phyloP scores from a whole-genome alignment of 2,329 filamentous ascomycete species.

The Aspergillus neotritici region DNA sequence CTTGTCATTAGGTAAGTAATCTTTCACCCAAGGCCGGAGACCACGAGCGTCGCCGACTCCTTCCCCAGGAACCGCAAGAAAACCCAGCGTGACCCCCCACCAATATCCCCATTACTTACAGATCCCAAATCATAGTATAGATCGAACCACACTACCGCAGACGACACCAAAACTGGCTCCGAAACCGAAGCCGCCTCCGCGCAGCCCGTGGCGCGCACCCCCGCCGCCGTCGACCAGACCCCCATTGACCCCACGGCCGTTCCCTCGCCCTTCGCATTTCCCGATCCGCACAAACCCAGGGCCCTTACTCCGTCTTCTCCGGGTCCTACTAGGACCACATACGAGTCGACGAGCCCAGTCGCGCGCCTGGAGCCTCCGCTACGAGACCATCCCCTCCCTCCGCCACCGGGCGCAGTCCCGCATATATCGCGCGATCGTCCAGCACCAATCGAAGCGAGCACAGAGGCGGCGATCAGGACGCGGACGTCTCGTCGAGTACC shows the following conservation, averaged over 20 bases:
- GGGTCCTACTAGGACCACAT: conserved; percentile 59
- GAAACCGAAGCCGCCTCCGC: conserved; percentile 14
- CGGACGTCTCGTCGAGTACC: conserved; percentile 20
- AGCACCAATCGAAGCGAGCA: conserved; percentile 54
- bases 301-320: conserved; percentile 47
- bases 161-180: conserved; percentile 22
- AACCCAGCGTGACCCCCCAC: too few species aligned
- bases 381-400: conserved; percentile 67
- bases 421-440: conserved; percentile 68
- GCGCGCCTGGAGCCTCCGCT: conserved; percentile 63
- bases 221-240: conserved; percentile 16
- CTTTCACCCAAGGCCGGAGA: too few species aligned
- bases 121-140: background rate
- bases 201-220: conserved; percentile 16
- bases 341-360: conserved; percentile 59
- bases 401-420: conserved; percentile 67
- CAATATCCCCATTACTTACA: too few species aligned
- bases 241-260: conserved; percentile 9
- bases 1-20: too few species aligned
- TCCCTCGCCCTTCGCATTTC: conserved; percentile 12
- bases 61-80: too few species aligned
- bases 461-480: conserved; percentile 36
- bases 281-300: conserved; percentile 14
- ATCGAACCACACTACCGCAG: background rate
- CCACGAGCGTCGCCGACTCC: too few species aligned